These are phyloP conservation scores for Colletotrichum eleusines DNA, from an alignment of 2,329 filamentous ascomycete genomes.

Conservation along the genomic window DNA sequence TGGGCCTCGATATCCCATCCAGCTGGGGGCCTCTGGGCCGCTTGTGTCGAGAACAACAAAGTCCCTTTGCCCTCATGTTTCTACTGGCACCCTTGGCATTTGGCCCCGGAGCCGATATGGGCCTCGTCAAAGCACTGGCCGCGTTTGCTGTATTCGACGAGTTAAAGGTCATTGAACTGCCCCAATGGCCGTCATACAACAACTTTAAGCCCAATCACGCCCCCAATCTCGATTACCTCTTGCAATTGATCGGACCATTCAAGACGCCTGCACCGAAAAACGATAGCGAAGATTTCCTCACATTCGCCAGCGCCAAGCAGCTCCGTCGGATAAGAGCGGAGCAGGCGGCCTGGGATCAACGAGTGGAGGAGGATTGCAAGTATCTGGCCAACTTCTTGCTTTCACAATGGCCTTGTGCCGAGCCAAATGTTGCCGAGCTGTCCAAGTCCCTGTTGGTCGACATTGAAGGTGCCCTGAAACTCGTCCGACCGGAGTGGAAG, in stretches of 20 bases:
- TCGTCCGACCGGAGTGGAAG: slow-evolving; percentile 60
- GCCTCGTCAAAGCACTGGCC: slow-evolving; percentile 56
- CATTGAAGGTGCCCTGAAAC: slow-evolving; percentile 51
- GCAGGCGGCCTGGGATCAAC: slow-evolving; percentile 47
- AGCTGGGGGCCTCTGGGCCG: slow-evolving; percentile 60
- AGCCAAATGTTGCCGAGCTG: slow-evolving; percentile 50
- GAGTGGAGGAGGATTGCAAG: slow-evolving; percentile 51
- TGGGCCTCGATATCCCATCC: slow-evolving; percentile 51
- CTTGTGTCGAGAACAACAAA: slow-evolving; percentile 48
- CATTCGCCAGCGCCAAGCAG: slow-evolving; percentile 48
- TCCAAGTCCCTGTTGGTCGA: slow-evolving; percentile 51
- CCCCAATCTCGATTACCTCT: slow-evolving; percentile 50
- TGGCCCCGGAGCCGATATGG: slow-evolving; percentile 52
- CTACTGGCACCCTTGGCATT: slow-evolving; percentile 60
- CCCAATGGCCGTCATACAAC: slow-evolving; percentile 50
- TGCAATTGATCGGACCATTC: slow-evolving; percentile 49
- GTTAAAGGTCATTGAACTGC: slow-evolving; percentile 54
- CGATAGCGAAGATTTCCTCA: slow-evolving; percentile 43
- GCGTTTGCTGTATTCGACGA: slow-evolving; percentile 57
- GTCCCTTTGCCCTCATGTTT: slow-evolving; percentile 58
- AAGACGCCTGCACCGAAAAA: slow-evolving; percentile 47
- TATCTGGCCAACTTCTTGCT: slow-evolving; percentile 57
- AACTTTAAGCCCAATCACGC: slow-evolving; percentile 52
- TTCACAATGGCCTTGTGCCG: slow-evolving; percentile 58
- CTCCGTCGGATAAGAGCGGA: slow-evolving; percentile 49